A percentile compares a stretch with the other conserved stretches of the same genome.
These are phyloP conservation scores for Edaphochlamys debaryana DNA, from an alignment of 139 green algal genomes.

Conservation along the genomic window DNA sequence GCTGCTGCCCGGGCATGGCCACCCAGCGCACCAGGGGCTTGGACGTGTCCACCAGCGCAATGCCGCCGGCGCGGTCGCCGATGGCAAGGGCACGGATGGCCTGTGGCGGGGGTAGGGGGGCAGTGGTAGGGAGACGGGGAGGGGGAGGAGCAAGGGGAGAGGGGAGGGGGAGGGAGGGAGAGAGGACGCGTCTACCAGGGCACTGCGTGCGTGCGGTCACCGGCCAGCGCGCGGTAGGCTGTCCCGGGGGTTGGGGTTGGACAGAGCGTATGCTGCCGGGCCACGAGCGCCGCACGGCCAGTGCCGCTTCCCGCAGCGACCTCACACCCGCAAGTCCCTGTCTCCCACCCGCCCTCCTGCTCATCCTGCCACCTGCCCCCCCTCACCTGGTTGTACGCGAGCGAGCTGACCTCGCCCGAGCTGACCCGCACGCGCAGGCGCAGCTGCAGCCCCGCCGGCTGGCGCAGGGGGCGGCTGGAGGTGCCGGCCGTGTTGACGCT, in stretches of 20 bases:
- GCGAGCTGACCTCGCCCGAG: slow-evolving; percentile 40
- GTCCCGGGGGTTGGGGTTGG: too few species aligned
- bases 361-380: too few species aligned
- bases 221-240: too few species aligned
- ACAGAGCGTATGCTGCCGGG: too few species aligned
- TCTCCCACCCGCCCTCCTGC: too few species aligned
- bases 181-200: background rate
- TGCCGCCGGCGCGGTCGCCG: slow-evolving; percentile 29
- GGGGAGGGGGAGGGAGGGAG: background rate
- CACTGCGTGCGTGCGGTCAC: too few species aligned
- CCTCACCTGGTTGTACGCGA: slow-evolving; percentile 43
- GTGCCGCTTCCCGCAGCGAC: too few species aligned
- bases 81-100: slow-evolving; percentile 18
- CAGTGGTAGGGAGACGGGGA: background rate
- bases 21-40: slow-evolving; percentile 41
- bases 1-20: slow-evolving; percentile 19
- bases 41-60: slow-evolving; percentile 47
- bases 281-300: too few species aligned
- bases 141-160: too few species aligned
- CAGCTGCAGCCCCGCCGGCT: slow-evolving; percentile 57
- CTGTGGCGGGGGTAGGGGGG: background rate
- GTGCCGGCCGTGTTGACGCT: slow-evolving; percentile 6
- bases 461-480: background rate
- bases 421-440: slow-evolving; percentile 43
- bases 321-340: too few species aligned